These are phyloP conservation scores for Cardamine chenopodiifolia DNA, from an alignment of 345 rosid species.

Conservation along the genomic window DNA sequence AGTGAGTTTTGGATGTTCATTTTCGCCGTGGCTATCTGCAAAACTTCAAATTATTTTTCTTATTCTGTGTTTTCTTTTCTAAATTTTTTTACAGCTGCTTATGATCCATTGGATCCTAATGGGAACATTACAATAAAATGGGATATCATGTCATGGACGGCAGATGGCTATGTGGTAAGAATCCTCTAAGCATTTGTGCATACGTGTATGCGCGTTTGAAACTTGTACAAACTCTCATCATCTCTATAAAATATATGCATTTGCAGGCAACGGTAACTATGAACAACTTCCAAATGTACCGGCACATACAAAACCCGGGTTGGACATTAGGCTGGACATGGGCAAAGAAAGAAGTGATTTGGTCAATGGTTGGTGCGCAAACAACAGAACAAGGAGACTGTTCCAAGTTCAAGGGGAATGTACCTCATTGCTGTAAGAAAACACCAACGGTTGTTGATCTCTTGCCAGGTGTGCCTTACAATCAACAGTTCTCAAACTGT, in stretches of 20 bases:
- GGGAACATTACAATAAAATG: slow-evolving; percentile 86
- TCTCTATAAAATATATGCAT: slow-evolving; percentile 10
- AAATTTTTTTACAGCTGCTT: slow-evolving; percentile 59
- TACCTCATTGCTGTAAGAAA: slow-evolving; percentile 88
- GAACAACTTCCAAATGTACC: slow-evolving; percentile 73
- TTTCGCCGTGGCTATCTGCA: not conserved
- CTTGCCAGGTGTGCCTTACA: slow-evolving; percentile 79
- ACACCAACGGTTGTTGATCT: slow-evolving; percentile 74
- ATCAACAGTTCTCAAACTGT: slow-evolving; percentile 75
- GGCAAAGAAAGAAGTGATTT: slow-evolving; percentile 89
- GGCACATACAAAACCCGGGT: slow-evolving; percentile 79
- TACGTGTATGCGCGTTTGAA: not conserved
- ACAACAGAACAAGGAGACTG: slow-evolving; percentile 94
- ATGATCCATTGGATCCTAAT: slow-evolving; percentile 89
- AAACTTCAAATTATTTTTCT: not conserved
- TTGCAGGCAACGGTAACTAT: slow-evolving; percentile 72
- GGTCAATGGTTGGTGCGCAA: slow-evolving; percentile 82
- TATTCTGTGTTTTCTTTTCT: slow-evolving; percentile 10
- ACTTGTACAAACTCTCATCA: slow-evolving; percentile 14
- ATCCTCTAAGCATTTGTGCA: not conserved
- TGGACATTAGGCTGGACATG: slow-evolving; percentile 92
- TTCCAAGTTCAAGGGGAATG: slow-evolving; percentile 80
- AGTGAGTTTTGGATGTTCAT: slow-evolving; percentile 40
- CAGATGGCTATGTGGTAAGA: slow-evolving; percentile 84
- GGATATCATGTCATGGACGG: slow-evolving; percentile 87